Base-by-base conservation (phyloP, 768 basidiomycete species). In the Suillus luteus region DNA sequence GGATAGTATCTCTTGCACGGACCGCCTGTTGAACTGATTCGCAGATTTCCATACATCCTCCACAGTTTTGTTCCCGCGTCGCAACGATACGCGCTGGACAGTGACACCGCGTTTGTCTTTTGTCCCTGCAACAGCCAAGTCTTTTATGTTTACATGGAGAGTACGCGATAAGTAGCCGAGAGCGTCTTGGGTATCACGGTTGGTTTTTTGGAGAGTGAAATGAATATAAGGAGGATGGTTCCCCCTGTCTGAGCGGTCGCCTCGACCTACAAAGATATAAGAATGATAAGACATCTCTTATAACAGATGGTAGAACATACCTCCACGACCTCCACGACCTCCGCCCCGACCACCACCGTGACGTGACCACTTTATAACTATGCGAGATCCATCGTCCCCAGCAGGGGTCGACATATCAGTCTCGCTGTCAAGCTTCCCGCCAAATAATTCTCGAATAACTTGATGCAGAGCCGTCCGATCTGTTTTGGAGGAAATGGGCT, bases 31-130 rank as follows among this genome's bases (percentile, higher is more conserved):
- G 12, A 91, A 76, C 27, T 87, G 86, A 73, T 96, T 96, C 3
- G 85, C 86, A 52, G 86, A 78, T 68, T 82, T 89, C 96, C 96
- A 99, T 4, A 98, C 85, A 63, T 93, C 87, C 65, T 91, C 89
- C 1, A 92, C 85, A 0, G 87, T 89, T 75, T 91, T 91, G 62
- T 82, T 85, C n/a, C 86, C 85, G 17, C 95, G 83, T 61, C 85
- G 85, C 17, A 98, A 73, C 4, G 90, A 90, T 19, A 99, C 94
- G 1, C 94, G 87, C 73, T 99, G 97, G 1, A 93, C 88, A 1
- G 97, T 99, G 17, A 99, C 94, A 0, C 95, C 97, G 40, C 97
- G 91, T 73, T 99, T 99, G 78, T 99, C 97, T 73, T 99, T 99
- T 9, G 97, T 99, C 0, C 97, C 97, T 4, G 95, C 93, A 31